Evolutionary conservation across 129 eudicot species (phyloP).

Genomic region (Smallanthus sonchifolius): DNA sequence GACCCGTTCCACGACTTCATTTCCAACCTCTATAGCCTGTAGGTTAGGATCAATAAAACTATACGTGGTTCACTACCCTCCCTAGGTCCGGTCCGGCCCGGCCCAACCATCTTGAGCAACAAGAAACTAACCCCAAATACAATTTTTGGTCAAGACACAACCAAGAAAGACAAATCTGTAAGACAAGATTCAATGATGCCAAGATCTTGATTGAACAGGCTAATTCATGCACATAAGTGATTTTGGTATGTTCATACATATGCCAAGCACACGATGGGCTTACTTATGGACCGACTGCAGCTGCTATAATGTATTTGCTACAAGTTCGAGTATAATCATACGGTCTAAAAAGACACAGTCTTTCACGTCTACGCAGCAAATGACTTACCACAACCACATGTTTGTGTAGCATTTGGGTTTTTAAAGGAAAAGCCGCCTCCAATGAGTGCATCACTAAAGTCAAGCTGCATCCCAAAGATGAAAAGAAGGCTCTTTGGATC

Average conservation of each 20-base stretch:
- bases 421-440: constrained; percentile 94
- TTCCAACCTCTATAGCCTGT: too few relatives aligned
- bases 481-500: constrained; percentile 99
- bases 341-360: constrained; percentile 10
- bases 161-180: not conserved
- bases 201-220: not conserved
- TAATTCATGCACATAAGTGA: not conserved
- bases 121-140: too few relatives aligned
- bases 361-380: constrained; percentile 75
- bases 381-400: constrained; percentile 99
- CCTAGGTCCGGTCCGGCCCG: too few relatives aligned
- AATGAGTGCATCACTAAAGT: constrained; percentile 97
- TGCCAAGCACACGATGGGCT: not conserved
- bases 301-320: constrained; percentile 14
- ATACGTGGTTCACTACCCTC: too few relatives aligned
- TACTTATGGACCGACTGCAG: constrained; percentile 5
- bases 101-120: too few relatives aligned
- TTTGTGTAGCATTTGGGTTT: constrained; percentile 97
- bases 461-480: constrained; percentile 89
- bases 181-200: not conserved
- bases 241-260: not conserved
- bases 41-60: too few relatives aligned
- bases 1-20: too few relatives aligned
- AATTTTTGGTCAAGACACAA: not conserved
- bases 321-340: not conserved